A percentile compares a stretch with the other conserved stretches of the same genome.
phyloP scores from a whole-genome alignment of 2,329 filamentous ascomycete species.

The Ophiosphaerella narmari region DNA sequence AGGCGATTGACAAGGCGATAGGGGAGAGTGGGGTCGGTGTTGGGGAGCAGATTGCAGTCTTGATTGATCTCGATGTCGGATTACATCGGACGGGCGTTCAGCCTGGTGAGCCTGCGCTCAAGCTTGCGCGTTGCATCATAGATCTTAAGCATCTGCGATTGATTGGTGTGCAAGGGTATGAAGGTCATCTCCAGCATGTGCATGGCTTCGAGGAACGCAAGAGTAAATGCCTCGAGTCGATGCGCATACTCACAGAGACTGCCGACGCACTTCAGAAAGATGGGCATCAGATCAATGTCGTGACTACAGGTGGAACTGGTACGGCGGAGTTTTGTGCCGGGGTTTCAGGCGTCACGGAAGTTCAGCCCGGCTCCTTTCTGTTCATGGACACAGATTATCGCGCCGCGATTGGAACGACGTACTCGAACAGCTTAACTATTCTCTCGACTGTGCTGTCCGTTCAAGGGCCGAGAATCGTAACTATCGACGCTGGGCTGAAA shows the following conservation, averaged over 20 bases:
- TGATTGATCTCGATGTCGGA: conserved; percentile 58
- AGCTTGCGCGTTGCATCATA: conserved; percentile 49
- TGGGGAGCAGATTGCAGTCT: conserved; percentile 45
- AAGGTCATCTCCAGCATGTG: conserved; percentile 59
- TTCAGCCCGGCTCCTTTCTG: conserved; percentile 61
- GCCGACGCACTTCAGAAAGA: conserved; percentile 49
- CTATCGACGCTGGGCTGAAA: conserved; percentile 58
- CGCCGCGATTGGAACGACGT: conserved; percentile 56
- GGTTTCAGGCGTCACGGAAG: conserved; percentile 57
- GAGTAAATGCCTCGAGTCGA: conserved; percentile 51
- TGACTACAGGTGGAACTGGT: conserved; percentile 59
- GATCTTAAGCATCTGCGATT: conserved; percentile 48
- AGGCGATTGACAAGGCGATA: conserved; percentile 53
- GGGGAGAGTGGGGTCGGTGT: conserved; percentile 35
- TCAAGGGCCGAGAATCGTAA: conserved; percentile 51
- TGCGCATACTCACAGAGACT: conserved; percentile 52
- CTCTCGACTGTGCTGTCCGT: conserved; percentile 56
- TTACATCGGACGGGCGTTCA: conserved; percentile 56
- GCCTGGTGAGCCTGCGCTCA: conserved; percentile 48
- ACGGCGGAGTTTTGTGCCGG: conserved; percentile 59
- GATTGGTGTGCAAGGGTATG: conserved; percentile 59
- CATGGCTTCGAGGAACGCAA: conserved; percentile 51
- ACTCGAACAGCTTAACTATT: conserved; percentile 56
- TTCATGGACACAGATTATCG: conserved; percentile 64
- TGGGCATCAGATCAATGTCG: conserved; percentile 54